Evolutionary conservation across 164 flowering plant genomes (phyloP).

Genomic region (Warburgia ugandensis): DNA sequence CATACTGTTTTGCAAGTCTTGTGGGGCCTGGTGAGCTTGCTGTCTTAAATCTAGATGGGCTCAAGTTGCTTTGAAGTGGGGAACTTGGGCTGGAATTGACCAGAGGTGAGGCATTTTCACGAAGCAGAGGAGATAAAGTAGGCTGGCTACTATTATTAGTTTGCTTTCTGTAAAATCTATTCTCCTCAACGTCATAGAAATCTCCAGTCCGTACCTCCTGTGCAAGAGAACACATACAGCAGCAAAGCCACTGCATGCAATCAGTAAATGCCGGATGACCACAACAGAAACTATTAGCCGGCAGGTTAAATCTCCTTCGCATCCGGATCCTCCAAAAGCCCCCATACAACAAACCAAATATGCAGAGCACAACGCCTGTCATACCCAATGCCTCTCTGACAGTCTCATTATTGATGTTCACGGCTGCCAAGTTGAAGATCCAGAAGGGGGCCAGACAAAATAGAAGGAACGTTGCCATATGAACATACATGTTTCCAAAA

Average conservation of each 20-base stretch:
- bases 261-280: constrained; percentile 56
- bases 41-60: constrained; percentile 9
- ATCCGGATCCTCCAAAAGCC: constrained; percentile 98
- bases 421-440: constrained; percentile 80
- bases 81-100: constrained; percentile 17
- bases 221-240: constrained; percentile 94
- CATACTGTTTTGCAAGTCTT: constrained; percentile 10
- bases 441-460: constrained; percentile 86
- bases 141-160: constrained; percentile 7
- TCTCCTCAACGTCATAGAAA: constrained; percentile 69
- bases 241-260: constrained; percentile 80
- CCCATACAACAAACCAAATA: constrained; percentile 83
- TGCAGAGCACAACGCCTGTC: constrained; percentile 65
- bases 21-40: constrained; percentile 15
- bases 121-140: constrained; percentile 32
- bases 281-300: constrained; percentile 51
- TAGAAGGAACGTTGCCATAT: constrained; percentile 75
- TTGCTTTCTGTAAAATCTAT: constrained; percentile 41
- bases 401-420: constrained; percentile 55
- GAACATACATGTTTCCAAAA: constrained; percentile 97
- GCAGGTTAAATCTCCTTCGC: constrained; percentile 86
- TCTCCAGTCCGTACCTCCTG: constrained; percentile 89
- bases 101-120: constrained; percentile 27
- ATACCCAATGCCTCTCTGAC: constrained; percentile 51
- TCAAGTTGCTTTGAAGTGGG: constrained; percentile 14